phyloP scores from a whole-genome alignment of 1,284 basidiomycete species.

The Leccinum pseudoinsigne region DNA sequence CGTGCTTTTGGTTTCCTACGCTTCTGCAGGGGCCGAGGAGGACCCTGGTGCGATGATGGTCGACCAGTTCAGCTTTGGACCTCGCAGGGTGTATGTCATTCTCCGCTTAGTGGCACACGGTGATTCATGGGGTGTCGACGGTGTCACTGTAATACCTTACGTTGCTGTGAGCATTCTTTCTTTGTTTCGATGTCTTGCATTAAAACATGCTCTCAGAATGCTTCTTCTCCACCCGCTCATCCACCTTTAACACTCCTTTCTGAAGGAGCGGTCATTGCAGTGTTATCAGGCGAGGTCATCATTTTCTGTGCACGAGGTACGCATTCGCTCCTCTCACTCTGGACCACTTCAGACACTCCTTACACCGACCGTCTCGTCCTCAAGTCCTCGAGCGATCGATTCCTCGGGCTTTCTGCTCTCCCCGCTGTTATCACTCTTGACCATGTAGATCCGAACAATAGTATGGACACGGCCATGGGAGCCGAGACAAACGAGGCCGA shows the following conservation, averaged over 20 bases:
- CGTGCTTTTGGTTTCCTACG: constrained; percentile 67
- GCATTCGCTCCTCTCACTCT: constrained; percentile 12
- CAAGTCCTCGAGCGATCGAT: constrained; percentile 64
- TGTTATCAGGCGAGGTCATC: constrained; percentile 79
- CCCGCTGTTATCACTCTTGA: constrained; percentile 27
- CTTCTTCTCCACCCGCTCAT: constrained; percentile 66
- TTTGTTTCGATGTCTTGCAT: background rate
- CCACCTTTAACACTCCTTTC: constrained; percentile 63
- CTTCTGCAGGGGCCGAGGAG: constrained; percentile 48
- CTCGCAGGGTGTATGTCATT: constrained; percentile 65
- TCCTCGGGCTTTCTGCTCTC: constrained; percentile 65
- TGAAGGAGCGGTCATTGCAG: constrained; percentile 54
- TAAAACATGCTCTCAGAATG: constrained; percentile 47
- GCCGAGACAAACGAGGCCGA: constrained; percentile 43
- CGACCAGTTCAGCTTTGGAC: constrained; percentile 41
- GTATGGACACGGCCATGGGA: constrained; percentile 12
- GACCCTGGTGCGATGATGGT: constrained; percentile 40
- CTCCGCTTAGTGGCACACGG: constrained; percentile 41
- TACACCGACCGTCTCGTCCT: constrained; percentile 73
- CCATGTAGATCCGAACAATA: constrained; percentile 17
- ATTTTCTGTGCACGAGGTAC: constrained; percentile 66
- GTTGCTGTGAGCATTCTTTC: constrained; percentile 57
- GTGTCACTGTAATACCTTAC: constrained; percentile 64
- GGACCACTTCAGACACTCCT: constrained; percentile 51
- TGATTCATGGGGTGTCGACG: constrained; percentile 30